phyloP scores from a whole-genome alignment of 192 early-diverging fungal species.

The Linnemannia elongata region DNA sequence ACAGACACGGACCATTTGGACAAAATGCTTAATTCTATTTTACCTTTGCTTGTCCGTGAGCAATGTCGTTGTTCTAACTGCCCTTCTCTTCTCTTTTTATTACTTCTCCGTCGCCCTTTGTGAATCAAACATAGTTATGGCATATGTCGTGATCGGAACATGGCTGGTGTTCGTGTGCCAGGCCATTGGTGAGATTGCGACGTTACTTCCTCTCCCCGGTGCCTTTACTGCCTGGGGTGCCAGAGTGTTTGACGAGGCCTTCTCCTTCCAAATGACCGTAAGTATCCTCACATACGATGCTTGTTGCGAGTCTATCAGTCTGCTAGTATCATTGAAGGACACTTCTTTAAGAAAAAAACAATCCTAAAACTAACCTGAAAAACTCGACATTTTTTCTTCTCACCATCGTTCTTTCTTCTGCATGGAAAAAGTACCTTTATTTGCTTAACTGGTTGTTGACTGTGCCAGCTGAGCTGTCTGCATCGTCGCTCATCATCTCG shows the following conservation, averaged over 20 bases:
- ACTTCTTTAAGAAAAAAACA: not conserved
- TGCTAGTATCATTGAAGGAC: not conserved
- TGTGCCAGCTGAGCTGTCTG: conserved; percentile 37
- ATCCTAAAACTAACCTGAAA: not conserved
- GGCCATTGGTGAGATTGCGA: conserved; percentile 43
- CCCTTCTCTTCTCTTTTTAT: not conserved
- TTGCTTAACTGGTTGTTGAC: conserved; percentile 44
- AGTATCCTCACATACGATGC: not conserved
- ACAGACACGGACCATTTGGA: not conserved
- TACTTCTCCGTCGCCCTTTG: not conserved
- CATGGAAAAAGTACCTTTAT: conserved; percentile 9
- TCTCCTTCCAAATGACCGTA: conserved; percentile 40
- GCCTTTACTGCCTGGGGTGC: conserved; percentile 43
- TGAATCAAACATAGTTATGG: conserved; percentile 4
- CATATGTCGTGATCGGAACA: conserved; percentile 32
- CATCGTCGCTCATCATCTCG: conserved; percentile 29
- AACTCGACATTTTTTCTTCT: not conserved
- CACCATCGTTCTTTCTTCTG: not conserved
- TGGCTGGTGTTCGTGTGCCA: conserved; percentile 46
- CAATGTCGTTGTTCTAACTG: not conserved
- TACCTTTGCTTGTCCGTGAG: not conserved
- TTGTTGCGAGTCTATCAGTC: no score
- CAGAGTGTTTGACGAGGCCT: conserved; percentile 42
- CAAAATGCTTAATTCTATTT: not conserved
- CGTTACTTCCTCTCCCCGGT: conserved; percentile 28